Evolutionary conservation across 192 early-diverging fungal genomes (phyloP), one percentile per base, ranked within the genome.

Genomic region (Coemansia sp.): DNA sequence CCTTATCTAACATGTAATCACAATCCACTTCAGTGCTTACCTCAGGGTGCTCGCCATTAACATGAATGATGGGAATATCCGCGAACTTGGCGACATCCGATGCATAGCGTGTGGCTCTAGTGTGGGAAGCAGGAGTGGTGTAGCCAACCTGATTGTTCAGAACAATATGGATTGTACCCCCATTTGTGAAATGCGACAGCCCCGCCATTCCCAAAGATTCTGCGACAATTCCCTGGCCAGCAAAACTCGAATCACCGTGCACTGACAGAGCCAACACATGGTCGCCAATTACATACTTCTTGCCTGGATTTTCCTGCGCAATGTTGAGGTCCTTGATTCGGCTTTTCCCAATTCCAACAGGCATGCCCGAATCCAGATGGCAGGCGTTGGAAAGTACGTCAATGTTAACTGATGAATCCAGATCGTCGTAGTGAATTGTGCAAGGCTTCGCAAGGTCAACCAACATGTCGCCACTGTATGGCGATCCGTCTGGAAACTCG

Each of bases 121-220:
- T 91, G 77, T 98, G 96, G 75, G 90, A 88, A 8, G 94, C 90
- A 3, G 93, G 94, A n/a, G 94, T 98, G 0, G 94, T 98, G 79
- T 98, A 98, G 21, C 92, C 92, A 49, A 98, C 85, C 79, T 98
- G 96, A 73, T 98, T 98, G 77, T 98, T 98, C 64, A 96, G 91
- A 45, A 98, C 92, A 71, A 98, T 85, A 71, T 98, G 96, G 25
- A 98, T 77, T 3, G 92, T 94, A 16, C 96, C 96, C 63, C 96
- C 96, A 12, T 92, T 93, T 4, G 89, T 91, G 70, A 92, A 98
- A 64, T 96, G 96, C 5, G 96, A 90, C 30, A 98, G 80, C 65
- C 95, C 95, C 20, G 96, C 94, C 45, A 98, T 80, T 25, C 91
- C 91, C 33, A 98, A 82, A 25, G 93, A 90, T 72, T 98, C 96